These are phyloP conservation scores for Secale cereale DNA, from an alignment of 176 grass and related monocot species.

Conservation along the genomic window DNA sequence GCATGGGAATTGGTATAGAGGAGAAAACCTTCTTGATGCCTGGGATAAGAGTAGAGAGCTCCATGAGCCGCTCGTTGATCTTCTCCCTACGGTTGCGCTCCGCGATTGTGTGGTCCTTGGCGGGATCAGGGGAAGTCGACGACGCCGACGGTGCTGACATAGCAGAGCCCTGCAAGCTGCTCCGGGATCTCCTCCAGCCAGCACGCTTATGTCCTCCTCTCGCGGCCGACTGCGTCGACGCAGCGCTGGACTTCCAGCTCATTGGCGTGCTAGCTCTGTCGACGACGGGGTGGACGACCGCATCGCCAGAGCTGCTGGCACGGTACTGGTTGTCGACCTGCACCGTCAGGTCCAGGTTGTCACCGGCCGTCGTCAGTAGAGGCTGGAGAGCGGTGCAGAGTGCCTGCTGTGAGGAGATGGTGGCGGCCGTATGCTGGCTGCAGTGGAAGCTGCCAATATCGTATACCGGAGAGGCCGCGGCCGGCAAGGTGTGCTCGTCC, in stretches of 20 bases:
- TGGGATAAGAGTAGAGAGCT: slow-evolving; percentile 76
- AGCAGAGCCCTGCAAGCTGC: background rate
- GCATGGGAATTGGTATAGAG: background rate
- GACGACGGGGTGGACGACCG: background rate
- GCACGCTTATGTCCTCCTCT: background rate
- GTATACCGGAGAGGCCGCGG: background rate
- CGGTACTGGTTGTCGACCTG: slow-evolving; percentile 19
- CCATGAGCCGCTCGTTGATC: slow-evolving; percentile 71
- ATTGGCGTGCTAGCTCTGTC: background rate
- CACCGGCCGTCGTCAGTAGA: background rate
- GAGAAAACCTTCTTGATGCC: slow-evolving; percentile 63
- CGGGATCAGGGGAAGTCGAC: slow-evolving; percentile 2
- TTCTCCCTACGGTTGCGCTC: slow-evolving; percentile 72
- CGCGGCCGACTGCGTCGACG: background rate
- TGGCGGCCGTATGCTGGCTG: background rate
- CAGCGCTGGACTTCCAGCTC: background rate
- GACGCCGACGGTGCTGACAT: background rate
- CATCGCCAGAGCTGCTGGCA: slow-evolving; percentile 16
- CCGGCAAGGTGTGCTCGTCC: background rate
- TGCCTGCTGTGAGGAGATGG: slow-evolving; percentile 30
- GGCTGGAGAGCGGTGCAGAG: background rate
- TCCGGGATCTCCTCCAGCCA: background rate
- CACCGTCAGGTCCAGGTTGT: background rate
- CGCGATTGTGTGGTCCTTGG: slow-evolving; percentile 63
- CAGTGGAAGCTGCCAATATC: background rate